Base-by-base conservation (phyloP, 2,329 filamentous ascomycete species). In the Trichothecium roseum region DNA sequence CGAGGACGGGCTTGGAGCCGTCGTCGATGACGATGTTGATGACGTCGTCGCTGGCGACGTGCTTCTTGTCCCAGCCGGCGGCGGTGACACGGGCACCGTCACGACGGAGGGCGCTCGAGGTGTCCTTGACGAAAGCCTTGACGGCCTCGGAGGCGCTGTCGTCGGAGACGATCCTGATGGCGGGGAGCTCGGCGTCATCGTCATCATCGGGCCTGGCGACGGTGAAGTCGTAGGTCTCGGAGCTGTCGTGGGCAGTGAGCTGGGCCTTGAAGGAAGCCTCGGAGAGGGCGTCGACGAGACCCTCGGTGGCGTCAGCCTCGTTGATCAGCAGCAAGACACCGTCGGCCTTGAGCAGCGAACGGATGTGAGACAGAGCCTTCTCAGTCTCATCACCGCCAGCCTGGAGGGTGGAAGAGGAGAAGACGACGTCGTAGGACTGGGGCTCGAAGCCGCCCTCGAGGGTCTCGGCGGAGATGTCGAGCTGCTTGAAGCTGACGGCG, bases 361-460 rank as follows among this genome's bases (percentile, higher is more conserved):
- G 34, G 2, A 18, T 16, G 17, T 35, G 28, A 10, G 24, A 2
- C 34, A 35, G 15, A 15, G 26, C n/a, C n/a, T n/a, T n/a, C n/a
- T n/a, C 26, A 16, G 34, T 35, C 8, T 28, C 16, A 17, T 17
- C 20, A 16, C 24, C 16, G 4, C 14, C 15, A 8, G 9, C 24
- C n/a, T 29, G 22, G 15, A 35, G 34, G 18, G 15, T 35, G 15
- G 14, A 20, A 4, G 53, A 51, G 2, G 57, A 59, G 17, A 65
- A 41, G n/a, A 66, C 37, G 5, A 66, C 8, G 28, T 67, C 63
- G 39, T 56, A 64, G 0, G 34, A 30, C 10, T 30, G 15, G 45
- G 42, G 1, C 36, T 40, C 18, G 31, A 56, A 63, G 0, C 54
- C 59, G 32, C 65, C 7, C 10, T 35, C 34, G 4, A 35, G 17